Base-by-base conservation (phyloP, 352 stramenopile genomes). In the Pythium aristosporum region DNA sequence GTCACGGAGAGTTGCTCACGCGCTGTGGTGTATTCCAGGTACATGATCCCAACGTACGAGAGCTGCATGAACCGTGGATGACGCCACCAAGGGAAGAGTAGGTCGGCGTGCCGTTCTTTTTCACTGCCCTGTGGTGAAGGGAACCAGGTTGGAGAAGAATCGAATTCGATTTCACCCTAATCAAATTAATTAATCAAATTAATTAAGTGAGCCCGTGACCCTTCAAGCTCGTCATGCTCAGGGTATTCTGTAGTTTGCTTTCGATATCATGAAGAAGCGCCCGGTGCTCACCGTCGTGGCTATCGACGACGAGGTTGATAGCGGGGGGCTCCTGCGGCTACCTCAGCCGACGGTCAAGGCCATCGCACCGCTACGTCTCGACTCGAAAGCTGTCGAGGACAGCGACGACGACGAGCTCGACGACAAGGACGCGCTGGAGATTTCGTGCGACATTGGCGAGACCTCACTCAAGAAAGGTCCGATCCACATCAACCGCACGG, bases 1-100 rank as follows among this genome's bases (percentile, higher is more conserved):
- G 23, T 53, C 21, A 39, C n/a, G 13, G 34, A 50, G 37, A 39
- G 2, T 41, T 69, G 89, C 10, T 79, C 25, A 20, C 20, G 2
- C 28, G 13, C 46, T 58, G n/a, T 41, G 36, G 12, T 51, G 25
- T 13, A 18, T 88, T 7, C n/a, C 68, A 64, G 91, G 86, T 99
- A 98, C 70, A 94, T 98, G 77, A 89, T 98, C 28, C 96, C 96
- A 10, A 97, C 96, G 6, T 99, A 98, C 68, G 90, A 98, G 75
- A 96, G 87, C 75, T 97, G 92, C 67, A 74, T 83, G 42, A 68
- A 82, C 52, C 70, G 61, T 23, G 47, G 51, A 41, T 66, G 44
- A 59, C n/a, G n/a, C n/a, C n/a, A n/a, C n/a, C n/a, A 21, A 9
- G 7, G 36, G 12, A 41, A 41, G 36, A 7, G 36, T 12, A 41